Evolutionary conservation across 2,329 filamentous ascomycete species (phyloP), one percentile per base, ranked within the genome.

Genomic region (Phialophora verrucosa): DNA sequence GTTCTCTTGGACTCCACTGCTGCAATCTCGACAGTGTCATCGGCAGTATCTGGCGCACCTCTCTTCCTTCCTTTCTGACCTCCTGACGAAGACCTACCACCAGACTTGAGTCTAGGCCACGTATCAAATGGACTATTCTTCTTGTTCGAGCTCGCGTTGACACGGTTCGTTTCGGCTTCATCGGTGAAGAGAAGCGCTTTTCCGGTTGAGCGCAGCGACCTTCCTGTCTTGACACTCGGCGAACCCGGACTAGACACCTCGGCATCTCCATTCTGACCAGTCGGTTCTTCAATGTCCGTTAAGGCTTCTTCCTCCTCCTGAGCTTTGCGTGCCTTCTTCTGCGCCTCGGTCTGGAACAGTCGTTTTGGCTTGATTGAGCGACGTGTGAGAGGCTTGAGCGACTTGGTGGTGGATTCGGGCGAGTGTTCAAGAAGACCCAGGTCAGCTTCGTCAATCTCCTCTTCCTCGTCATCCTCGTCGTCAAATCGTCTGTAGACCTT

Each of bases 401-500:
- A 72, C 47, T 74, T 72, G 31, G 74, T 58, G 8, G 75, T 63
- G 23, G 72, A 70, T n/a, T 81, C 78, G 14, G 77, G 75, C 17
- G 77, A 77, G 63, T 74, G 71, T 32, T 77, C 76, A 57, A 82
- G 74, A 58, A 82, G 74, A 42, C 80, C 80, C 62, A 80, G 65
- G 61, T 81, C 79, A 59, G 77, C 70, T 17, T 68, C 74, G 54
- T 82, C 77, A 69, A 78, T 78, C 20, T 82, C 80, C 58, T 76
- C 76, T 42, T 81, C 78, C 54, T 78, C 77, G 20, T 79, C 75
- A 6, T 65, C 74, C 3, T 76, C 75, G 49, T 82, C 79, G 27
- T 80, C 77, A 73, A 86, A 88, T 69, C 81, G 83, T 73, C 83
- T 83, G 77, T 86, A 87, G 47, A 87, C 77, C 73, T 86, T 88